Evolutionary conservation across 2,329 filamentous ascomycete genomes (phyloP).

Genomic region (Aureobasidium lini): DNA sequence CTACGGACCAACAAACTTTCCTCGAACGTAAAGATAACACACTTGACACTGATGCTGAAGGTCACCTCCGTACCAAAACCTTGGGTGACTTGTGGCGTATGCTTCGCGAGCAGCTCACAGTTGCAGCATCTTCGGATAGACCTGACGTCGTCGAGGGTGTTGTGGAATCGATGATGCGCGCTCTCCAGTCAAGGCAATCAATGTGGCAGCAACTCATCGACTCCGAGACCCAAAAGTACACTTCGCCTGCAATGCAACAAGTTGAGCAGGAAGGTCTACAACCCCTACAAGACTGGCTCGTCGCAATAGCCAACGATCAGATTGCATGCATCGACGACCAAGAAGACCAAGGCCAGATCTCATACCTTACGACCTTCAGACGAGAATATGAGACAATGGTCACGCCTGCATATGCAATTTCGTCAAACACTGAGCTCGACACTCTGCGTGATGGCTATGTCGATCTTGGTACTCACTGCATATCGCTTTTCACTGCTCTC

Average conservation of each 20-base stretch:
- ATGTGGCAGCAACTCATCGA: constrained; percentile 85
- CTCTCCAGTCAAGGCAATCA: constrained; percentile 73
- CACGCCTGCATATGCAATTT: constrained; percentile 66
- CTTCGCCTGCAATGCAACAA: constrained; percentile 30
- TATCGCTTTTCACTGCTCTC: constrained; percentile 75
- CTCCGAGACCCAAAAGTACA: constrained; percentile 72
- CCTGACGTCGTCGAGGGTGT: constrained; percentile 90
- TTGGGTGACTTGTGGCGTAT: constrained; percentile 95
- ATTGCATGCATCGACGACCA: constrained; percentile 93
- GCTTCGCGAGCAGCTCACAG: constrained; percentile 84
- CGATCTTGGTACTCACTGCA: constrained; percentile 88
- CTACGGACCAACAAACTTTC: constrained; percentile 74
- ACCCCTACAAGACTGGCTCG: constrained; percentile 75
- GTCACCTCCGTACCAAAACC: constrained; percentile 86
- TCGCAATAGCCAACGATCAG: constrained; percentile 95
- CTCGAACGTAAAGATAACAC: constrained; percentile 69
- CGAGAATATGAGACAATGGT: constrained; percentile 76
- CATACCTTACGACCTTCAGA: constrained; percentile 80
- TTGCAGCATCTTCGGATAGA: constrained; percentile 75
- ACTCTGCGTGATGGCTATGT: constrained; percentile 84
- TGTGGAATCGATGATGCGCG: constrained; percentile 89
- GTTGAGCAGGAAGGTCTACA: constrained; percentile 64
- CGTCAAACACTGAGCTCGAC: constrained; percentile 65
- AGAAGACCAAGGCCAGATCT: constrained; percentile 62
- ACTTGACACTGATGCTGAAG: constrained; percentile 79